Conservation (phyloP, 1,284 basidiomycete species). For the Cryptococcus neoformans region DNA sequence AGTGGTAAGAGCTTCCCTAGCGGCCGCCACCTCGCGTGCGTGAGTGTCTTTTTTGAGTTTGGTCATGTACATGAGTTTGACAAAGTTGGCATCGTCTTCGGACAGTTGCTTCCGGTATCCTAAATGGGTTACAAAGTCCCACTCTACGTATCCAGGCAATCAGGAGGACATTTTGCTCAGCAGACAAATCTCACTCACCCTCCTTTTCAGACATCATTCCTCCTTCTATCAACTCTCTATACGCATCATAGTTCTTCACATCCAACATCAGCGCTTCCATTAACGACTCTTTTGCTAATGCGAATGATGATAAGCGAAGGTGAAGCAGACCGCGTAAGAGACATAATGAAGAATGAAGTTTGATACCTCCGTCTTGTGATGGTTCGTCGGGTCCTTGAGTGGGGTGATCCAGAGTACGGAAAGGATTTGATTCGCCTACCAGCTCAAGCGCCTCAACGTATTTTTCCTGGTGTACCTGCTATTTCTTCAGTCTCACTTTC, state of each 20-base stretch:
- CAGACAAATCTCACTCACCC: conserved; percentile 56
- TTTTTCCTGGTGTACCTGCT: conserved; percentile 76
- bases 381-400: conserved; percentile 49
- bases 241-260: conserved; percentile 97
- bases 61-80: conserved; percentile 86
- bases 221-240: conserved; percentile 81
- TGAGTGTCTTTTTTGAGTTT: conserved; percentile 83
- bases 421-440: conserved; percentile 87
- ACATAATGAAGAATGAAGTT: conserved; percentile 96
- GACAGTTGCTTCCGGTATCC: conserved; percentile 72
- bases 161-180: no score
- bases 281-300: conserved; percentile 87
- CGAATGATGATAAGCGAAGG: conserved; percentile 84
- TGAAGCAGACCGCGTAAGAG: conserved; percentile 89
- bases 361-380: conserved; percentile 80
- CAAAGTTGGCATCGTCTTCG: conserved; percentile 81
- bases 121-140: conserved; percentile 88
- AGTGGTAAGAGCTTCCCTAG: conserved; percentile 67
- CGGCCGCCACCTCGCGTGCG: conserved; percentile 71
- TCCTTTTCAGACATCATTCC: conserved; percentile 93
- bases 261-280: conserved; percentile 93
- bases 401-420: conserved; percentile 58
- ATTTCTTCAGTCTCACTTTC: neutral
- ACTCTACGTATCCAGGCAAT: conserved; percentile 59
- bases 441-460: conserved; percentile 91